Percentiles rank a stretch among this genome's conserved stretches.
Conservation (phyloP, 2,329 filamentous ascomycete genomes). For the Cyanodermella asteris region DNA sequence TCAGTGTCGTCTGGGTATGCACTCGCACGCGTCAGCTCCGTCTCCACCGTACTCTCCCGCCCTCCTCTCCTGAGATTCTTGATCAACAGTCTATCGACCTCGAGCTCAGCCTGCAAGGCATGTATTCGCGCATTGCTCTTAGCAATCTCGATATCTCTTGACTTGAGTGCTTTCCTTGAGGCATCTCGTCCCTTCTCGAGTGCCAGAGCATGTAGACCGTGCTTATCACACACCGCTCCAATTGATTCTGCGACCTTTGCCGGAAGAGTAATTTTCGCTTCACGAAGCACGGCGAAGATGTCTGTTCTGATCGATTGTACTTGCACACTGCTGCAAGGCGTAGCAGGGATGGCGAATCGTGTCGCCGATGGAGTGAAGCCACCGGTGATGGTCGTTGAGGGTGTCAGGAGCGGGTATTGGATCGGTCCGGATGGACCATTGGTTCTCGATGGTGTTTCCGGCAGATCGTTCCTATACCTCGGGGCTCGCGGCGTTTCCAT, state of each 20-base stretch:
- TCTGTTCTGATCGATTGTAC: no score
- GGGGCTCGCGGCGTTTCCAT: constrained; percentile 6
- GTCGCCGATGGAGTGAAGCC: no score
- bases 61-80: constrained; percentile 15
- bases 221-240: constrained; percentile 25
- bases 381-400: no score
- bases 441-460: no score
- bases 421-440: no score
- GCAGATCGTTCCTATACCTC: constrained; percentile 10
- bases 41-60: constrained; percentile 4
- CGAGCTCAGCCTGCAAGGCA: constrained; percentile 31
- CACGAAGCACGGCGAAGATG: constrained; percentile 15
- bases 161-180: constrained; percentile 36
- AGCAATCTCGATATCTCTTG: constrained; percentile 41
- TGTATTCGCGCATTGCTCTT: constrained; percentile 45
- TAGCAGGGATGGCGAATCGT: constrained; percentile 8
- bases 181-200: constrained; percentile 44
- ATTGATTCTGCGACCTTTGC: constrained; percentile 16
- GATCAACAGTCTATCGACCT: constrained; percentile 28
- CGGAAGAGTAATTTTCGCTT: constrained; percentile 14
- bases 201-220: constrained; percentile 38
- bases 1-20: no score
- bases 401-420: constrained; percentile 8
- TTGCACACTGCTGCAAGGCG: no score
- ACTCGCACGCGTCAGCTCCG: background rate